Percentiles rank a stretch among this genome's conserved stretches.
These are phyloP conservation scores for Rhexocercosporidium sp. DNA, from an alignment of 2,329 filamentous ascomycete species.

Conservation along the genomic window DNA sequence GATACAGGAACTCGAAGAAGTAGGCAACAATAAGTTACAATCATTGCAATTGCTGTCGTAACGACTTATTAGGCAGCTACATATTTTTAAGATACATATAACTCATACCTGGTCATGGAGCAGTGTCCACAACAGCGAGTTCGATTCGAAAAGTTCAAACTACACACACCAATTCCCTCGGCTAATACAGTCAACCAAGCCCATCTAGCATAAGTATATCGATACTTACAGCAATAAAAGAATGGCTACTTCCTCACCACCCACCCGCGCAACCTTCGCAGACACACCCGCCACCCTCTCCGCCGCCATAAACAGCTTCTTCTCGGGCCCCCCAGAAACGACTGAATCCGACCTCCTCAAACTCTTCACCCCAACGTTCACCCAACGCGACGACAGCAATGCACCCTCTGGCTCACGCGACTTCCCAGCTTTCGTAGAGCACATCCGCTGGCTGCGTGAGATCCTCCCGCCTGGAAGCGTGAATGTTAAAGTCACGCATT, in stretches of 20 bases:
- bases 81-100: too few species aligned
- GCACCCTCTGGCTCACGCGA: neutral
- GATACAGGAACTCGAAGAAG: neutral
- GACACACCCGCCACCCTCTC: neutral
- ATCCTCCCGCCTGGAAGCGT: slow-evolving; percentile 4
- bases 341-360: slow-evolving; percentile 11
- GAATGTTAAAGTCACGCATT: slow-evolving; percentile 5
- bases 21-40: neutral
- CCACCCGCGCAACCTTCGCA: slow-evolving; percentile 7
- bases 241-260: neutral
- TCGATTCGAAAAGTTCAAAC: too few species aligned
- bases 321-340: slow-evolving; percentile 5
- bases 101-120: too few species aligned
- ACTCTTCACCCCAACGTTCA: slow-evolving; percentile 12
- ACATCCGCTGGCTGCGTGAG: neutral
- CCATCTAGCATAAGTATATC: too few species aligned
- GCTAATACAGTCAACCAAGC: neutral
- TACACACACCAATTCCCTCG: too few species aligned
- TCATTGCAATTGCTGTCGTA: neutral
- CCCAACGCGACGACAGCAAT: slow-evolving; percentile 3
- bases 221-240: neutral
- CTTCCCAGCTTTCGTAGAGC: neutral
- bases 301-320: neutral
- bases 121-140: too few species aligned
- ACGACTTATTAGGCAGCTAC: neutral